Conservation (phyloP, 306 rosid species). For the Quercus glauca region DNA sequence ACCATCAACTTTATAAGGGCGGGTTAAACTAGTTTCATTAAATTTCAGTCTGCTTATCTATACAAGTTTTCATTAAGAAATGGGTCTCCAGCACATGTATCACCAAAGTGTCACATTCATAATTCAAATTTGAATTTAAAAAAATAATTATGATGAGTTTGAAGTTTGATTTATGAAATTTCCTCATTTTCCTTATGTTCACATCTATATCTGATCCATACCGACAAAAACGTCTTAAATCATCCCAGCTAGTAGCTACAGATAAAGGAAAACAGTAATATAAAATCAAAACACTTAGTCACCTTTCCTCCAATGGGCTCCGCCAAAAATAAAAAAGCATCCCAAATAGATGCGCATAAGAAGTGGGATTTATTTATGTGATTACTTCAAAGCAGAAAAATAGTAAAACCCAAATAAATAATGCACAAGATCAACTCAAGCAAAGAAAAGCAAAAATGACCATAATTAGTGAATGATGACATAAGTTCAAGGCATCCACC, state of each 20-base stretch:
- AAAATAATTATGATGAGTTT: not conserved
- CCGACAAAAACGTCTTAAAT: constrained; percentile 8
- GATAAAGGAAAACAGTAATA: not conserved
- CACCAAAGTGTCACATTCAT: not conserved
- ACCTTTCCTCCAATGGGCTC: constrained; percentile 21
- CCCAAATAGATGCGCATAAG: constrained; percentile 17
- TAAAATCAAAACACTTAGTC: not conserved
- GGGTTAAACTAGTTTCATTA: not conserved
- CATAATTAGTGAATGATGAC: constrained; percentile 17
- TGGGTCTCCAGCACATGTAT: not conserved
- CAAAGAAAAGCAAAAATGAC: constrained; percentile 18
- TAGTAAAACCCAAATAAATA: not conserved
- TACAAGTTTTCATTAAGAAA: not conserved
- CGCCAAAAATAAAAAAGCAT: constrained; percentile 29
- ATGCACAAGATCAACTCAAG: constrained; percentile 16
- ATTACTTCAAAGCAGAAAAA: constrained; percentile 17
- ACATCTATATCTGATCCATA: not conserved
- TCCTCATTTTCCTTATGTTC: not conserved
- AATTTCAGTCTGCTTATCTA: not conserved
- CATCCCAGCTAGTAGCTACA: not conserved
- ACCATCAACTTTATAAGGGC: not conserved
- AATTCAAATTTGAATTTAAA: not conserved
- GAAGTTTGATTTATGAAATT: not conserved
- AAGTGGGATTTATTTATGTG: constrained; percentile 15
- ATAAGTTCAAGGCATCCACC: not conserved